Percentiles rank a stretch among this genome's conserved stretches.
phyloP scores from a whole-genome alignment of 2,329 filamentous ascomycete species.

The Aspergillus glaucus region DNA sequence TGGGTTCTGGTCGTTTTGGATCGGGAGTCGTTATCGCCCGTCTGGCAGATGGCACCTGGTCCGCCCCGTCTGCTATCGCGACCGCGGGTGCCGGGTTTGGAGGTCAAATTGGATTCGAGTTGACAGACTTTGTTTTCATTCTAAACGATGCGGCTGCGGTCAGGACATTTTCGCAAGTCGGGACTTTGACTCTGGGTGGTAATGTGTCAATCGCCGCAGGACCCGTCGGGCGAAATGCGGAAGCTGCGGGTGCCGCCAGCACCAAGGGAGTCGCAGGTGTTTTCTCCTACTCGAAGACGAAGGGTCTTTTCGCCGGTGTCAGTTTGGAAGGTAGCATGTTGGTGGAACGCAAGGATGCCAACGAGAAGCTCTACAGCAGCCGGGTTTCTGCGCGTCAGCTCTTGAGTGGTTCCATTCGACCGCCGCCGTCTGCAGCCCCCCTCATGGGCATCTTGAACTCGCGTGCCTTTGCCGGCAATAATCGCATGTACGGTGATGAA shows the following conservation, averaged over 20 bases:
- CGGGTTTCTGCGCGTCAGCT: conserved; percentile 76
- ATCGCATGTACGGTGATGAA: conserved; percentile 47
- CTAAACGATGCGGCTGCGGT: conserved; percentile 87
- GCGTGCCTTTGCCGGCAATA: conserved; percentile 68
- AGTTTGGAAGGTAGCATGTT: conserved; percentile 89
- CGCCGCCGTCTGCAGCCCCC: conserved; percentile 75
- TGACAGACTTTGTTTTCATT: conserved; percentile 82
- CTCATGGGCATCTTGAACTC: conserved; percentile 82
- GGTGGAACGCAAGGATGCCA: conserved; percentile 91
- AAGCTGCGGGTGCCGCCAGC: conserved; percentile 89
- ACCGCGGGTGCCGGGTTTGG: conserved; percentile 46
- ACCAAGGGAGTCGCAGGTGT: conserved; percentile 83
- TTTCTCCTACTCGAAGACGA: conserved; percentile 97
- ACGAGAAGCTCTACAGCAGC: conserved; percentile 88
- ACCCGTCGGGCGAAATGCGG: conserved; percentile 87
- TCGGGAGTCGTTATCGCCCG: conserved; percentile 46
- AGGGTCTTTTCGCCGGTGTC: conserved; percentile 92
- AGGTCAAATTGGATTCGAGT: conserved; percentile 47
- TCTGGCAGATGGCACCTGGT: conserved; percentile 44
- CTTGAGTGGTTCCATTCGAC: conserved; percentile 67
- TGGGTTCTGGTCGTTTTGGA: conserved; percentile 46
- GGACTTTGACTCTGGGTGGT: conserved; percentile 85
- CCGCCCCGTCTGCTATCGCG: conserved; percentile 44
- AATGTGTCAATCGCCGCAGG: conserved; percentile 95
- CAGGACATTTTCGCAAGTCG: conserved; percentile 86